Conservation (phyloP, 495 filamentous ascomycete species). For the Cercophora samala region DNA sequence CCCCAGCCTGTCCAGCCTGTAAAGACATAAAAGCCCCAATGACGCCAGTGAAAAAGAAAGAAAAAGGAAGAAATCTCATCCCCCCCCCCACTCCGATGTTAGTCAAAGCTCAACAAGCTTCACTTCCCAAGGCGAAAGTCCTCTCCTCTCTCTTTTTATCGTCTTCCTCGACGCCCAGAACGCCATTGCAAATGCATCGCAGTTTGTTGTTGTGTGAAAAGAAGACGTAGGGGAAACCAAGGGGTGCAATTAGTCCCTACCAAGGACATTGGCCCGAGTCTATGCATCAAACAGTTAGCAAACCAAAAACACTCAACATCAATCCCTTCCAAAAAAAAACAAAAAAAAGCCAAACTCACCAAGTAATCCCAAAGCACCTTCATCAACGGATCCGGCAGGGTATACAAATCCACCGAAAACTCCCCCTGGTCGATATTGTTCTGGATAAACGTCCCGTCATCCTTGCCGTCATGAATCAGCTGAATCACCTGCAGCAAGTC, state of each 20-base stretch:
- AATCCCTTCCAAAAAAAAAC: too few relatives aligned
- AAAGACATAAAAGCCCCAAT: background rate
- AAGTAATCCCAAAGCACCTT: conserved; percentile 94
- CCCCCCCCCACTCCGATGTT: background rate
- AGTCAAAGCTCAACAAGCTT: background rate
- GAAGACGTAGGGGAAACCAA: background rate
- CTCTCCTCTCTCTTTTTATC: conserved; percentile 13
- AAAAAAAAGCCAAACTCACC: conserved; percentile 39
- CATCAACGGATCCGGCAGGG: conserved; percentile 73
- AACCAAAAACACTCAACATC: background rate
- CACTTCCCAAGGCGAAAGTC: too few relatives aligned
- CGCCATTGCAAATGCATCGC: conserved; percentile 8
- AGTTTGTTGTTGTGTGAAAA: conserved; percentile 2
- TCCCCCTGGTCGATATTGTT: conserved; percentile 97
- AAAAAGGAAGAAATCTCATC: background rate
- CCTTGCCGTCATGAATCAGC: conserved; percentile 97
- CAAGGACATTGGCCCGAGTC: background rate
- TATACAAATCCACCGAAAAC: conserved; percentile 98
- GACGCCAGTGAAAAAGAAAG: conserved; percentile 1
- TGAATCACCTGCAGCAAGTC: conserved; percentile 92
- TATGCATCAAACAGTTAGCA: background rate
- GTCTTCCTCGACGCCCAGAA: conserved; percentile 16
- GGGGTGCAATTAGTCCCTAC: background rate
- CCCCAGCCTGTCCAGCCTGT: background rate
- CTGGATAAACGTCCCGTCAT: conserved; percentile 86